Percentiles rank a stretch among this genome's conserved stretches.
phyloP scores from a whole-genome alignment of 2,329 filamentous ascomycete genomes.

The Biscogniauxia sp. region DNA sequence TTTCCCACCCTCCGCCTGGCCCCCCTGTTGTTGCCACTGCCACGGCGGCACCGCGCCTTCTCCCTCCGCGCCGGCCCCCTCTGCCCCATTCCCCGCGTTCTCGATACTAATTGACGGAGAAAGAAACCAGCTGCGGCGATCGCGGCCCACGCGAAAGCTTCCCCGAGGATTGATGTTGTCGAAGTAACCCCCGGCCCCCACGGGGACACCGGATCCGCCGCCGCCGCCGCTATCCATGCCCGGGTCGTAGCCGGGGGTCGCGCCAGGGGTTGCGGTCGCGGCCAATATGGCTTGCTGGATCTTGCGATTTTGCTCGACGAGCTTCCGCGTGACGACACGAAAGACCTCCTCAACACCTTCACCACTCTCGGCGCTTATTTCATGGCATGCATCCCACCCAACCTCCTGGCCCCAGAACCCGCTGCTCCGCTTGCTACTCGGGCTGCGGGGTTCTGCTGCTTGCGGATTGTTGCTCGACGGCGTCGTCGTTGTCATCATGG shows the following conservation, averaged over 20 bases:
- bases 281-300: slow-evolving; percentile 58
- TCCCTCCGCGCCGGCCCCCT: slow-evolving; percentile 11
- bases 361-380: slow-evolving; percentile 90
- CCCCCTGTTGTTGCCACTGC: slow-evolving; percentile 10
- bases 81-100: slow-evolving; percentile 30
- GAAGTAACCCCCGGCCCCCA: slow-evolving; percentile 43
- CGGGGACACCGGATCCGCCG: slow-evolving; percentile 23
- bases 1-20: slow-evolving; percentile 13
- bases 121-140: slow-evolving; percentile 59
- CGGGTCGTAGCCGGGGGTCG: slow-evolving; percentile 41
- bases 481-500: slow-evolving; percentile 34
- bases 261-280: slow-evolving; percentile 52
- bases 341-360: slow-evolving; percentile 98
- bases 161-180: slow-evolving; percentile 46
- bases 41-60: too few species aligned
- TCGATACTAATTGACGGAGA: slow-evolving; percentile 53
- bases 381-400: slow-evolving; percentile 96
- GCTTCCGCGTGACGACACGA: slow-evolving; percentile 62
- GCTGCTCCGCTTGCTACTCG: slow-evolving; percentile 64
- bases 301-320: slow-evolving; percentile 63
- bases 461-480: slow-evolving; percentile 11
- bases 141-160: slow-evolving; percentile 57
- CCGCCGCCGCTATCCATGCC: slow-evolving; percentile 28
- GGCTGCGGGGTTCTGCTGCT: slow-evolving; percentile 52
- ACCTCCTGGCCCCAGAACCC: slow-evolving; percentile 90